A percentile compares a stretch with the other conserved stretches of the same genome.
phyloP scores from a whole-genome alignment of 208 protist species.

The Phytomonas sp. region DNA sequence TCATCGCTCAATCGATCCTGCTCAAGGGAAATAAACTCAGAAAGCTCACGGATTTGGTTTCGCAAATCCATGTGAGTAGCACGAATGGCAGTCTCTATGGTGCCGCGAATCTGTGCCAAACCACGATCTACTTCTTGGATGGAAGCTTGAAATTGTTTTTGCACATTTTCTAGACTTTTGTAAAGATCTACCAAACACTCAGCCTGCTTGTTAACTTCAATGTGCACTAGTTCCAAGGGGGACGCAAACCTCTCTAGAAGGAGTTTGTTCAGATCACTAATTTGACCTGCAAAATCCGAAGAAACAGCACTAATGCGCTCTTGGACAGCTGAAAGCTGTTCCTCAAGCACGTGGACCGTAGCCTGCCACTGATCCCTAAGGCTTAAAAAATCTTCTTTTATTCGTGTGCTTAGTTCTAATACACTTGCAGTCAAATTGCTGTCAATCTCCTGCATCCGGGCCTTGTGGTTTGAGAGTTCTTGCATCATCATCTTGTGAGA shows the following conservation, averaged over 20 bases:
- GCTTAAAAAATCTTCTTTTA: background rate
- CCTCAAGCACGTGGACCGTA: conserved; percentile 20
- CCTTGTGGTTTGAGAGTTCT: conserved; percentile 64
- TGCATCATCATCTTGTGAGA: conserved; percentile 59
- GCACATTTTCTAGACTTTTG: conserved; percentile 17
- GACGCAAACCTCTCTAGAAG: conserved; percentile 16
- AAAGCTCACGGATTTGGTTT: background rate
- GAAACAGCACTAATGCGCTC: background rate
- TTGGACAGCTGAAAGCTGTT: conserved; percentile 20
- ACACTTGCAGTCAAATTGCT: conserved; percentile 70
- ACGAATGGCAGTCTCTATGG: conserved; percentile 21
- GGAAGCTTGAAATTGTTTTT: conserved; percentile 17
- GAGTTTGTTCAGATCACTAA: conserved; percentile 11
- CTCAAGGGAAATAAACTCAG: background rate
- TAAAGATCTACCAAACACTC: conserved; percentile 10
- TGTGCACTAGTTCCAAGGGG: conserved; percentile 17
- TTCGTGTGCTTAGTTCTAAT: conserved; percentile 34
- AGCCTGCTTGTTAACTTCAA: conserved; percentile 12
- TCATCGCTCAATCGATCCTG: background rate
- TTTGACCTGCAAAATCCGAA: conserved; percentile 4
- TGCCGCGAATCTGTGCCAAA: conserved; percentile 20
- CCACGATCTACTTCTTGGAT: conserved; percentile 26
- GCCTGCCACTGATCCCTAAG: conserved; percentile 17
- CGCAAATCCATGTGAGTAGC: background rate
- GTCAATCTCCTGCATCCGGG: conserved; percentile 63